Evolutionary conservation across 1,284 basidiomycete genomes (phyloP), one percentile per base, ranked within the genome.

Genomic region (Filobasidium uniguttulatum): DNA sequence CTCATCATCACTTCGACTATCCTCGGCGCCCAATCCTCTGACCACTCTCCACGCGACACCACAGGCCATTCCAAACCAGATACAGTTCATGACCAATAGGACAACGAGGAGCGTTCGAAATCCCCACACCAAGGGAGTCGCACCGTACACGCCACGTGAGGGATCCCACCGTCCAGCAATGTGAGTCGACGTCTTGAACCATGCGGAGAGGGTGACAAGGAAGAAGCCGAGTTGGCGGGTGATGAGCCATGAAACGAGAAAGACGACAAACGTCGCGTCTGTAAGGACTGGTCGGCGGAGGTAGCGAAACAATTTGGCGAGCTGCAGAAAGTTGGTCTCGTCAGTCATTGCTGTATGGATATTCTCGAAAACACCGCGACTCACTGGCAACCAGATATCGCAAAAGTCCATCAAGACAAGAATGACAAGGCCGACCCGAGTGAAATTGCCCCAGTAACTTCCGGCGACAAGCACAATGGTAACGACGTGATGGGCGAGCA

Each of bases 401-500:
- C 82, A 85, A 56, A 80, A 81, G 63, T 98, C 93, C 88, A 96
- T 93, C 31, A 96, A 72, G 48, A 86, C 75, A 75, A 94, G 82
- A 52, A 94, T 80, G 40, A 88, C 72, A 57, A 82, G 85, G 17
- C 93, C 93, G 44, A 93, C 77, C 31, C 87, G 82, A 8, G 87
- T 91, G 62, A 82, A 83, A 69, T 91, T 84, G 66, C 76, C 80
- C 49, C 75, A 74, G 70, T 94, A 98, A 63, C 85, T 89, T 26
- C 73, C 64, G 29, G 75, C 66, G 70, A 96, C 80, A 56, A 98
- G 78, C 34, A 75, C 66, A 52, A 91, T 78, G 17, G 90, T 93
- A 60, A 97, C 83, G 60, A 94, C 66, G 68, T 98, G 93, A 71
- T 98, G 93, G 26, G 80, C 73, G 75, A 96, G 84, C 93, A 97